Evolutionary conservation across 2,329 filamentous ascomycete species (phyloP), one percentile per base, ranked within the genome.

Genomic region (Talaromyces atroroseus): DNA sequence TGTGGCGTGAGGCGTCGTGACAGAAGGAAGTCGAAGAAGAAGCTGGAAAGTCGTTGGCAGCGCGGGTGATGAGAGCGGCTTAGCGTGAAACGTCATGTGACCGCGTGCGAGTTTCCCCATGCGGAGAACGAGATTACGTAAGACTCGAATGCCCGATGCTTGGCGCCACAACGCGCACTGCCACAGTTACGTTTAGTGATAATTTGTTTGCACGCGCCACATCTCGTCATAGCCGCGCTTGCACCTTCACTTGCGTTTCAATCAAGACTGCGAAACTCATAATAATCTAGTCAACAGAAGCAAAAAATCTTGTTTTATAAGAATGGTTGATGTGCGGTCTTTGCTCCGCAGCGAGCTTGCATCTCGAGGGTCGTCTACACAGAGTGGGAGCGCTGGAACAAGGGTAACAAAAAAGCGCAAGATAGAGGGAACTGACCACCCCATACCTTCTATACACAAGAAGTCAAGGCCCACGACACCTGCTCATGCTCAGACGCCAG

Each of bases 301-400:
- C 38, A 20, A 42, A 8, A 44, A 44, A 44, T 23, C 6, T 44
- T 44, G 1, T 18, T 52, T 20, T 5, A 20, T 45, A 11, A 62
- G 46, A 36, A 92, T 94, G 88, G 80, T 89, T 63, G 89, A 95
- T 71, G 86, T 90, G 24, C 87, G 90, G 64, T 83, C 88, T 36
- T 82, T 95, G 49, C 81, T 95, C 57, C 88, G 89, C 64, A 87
- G 86, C 66, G 88, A 92, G 72, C 85, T 89, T 62, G 84, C 85
- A 56, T 82, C 87, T 60, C 85, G 90, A 57, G 83, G 87, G 61
- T 85, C 92, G 65, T 80, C 85, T 52, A 83, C 86, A 3, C 78
- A 86, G 53, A 61, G 68, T 58, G 64, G 69, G 59, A 70, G 65
- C 53, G 65, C 65, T 49, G 62, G 63, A 49, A 70, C 65, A 56